Percentiles rank a stretch among this genome's conserved stretches.
phyloP scores from a whole-genome alignment of 345 rosid genomes.

The Arabis hirsuta region DNA sequence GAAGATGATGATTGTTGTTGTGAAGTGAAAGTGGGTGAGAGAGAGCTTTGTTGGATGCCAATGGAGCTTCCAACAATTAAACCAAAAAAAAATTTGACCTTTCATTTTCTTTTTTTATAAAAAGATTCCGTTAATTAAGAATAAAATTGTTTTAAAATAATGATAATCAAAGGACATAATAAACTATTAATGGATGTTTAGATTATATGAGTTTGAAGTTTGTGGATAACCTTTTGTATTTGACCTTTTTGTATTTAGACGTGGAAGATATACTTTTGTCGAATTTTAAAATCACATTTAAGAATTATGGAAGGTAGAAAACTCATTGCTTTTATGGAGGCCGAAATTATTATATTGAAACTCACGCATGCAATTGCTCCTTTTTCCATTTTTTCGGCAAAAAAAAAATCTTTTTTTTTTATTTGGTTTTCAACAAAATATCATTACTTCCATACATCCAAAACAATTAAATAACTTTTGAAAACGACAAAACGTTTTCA shows the following conservation, averaged over 20 bases:
- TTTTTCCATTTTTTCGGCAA: not conserved
- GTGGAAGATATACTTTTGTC: not conserved
- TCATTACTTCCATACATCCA: no score
- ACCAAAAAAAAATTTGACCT: not conserved
- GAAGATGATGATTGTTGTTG: slow-evolving; percentile 34
- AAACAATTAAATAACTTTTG: no score
- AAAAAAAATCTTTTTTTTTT: no score
- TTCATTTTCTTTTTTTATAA: no score
- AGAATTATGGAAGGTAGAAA: not conserved
- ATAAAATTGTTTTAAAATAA: not conserved
- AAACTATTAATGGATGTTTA: not conserved
- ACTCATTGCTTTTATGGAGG: not conserved
- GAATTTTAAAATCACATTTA: not conserved
- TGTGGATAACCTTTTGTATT: slow-evolving; percentile 18
- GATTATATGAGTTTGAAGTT: slow-evolving; percentile 18
- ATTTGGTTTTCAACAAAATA: no score
- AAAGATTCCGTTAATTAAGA: not conserved
- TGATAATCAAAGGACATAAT: slow-evolving; percentile 7
- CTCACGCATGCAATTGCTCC: slow-evolving; percentile 25
- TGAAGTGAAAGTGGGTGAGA: slow-evolving; percentile 29
- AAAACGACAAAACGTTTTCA: not conserved
- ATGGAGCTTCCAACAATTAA: slow-evolving; percentile 30
- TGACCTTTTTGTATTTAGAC: slow-evolving; percentile 9
- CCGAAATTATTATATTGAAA: not conserved
- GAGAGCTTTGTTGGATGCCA: slow-evolving; percentile 31